phyloP scores from a whole-genome alignment of 306 rosid species.

The Prunus campanulata region DNA sequence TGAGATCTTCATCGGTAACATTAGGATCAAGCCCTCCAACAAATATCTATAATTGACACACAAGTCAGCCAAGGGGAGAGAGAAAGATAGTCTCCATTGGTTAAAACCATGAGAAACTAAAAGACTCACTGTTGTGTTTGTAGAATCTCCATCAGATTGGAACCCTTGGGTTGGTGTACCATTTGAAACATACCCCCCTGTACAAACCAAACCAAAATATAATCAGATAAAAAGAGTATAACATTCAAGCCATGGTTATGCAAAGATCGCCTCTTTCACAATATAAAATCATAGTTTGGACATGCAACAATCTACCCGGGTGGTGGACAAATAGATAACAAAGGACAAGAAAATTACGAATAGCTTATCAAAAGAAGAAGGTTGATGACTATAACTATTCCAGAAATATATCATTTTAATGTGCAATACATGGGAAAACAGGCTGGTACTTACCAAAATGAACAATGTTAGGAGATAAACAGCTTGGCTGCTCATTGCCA shows the following conservation, averaged over 20 bases:
- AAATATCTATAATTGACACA: slow-evolving; percentile 61
- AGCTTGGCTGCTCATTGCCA: neutral
- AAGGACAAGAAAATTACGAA: neutral
- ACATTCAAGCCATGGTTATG: neutral
- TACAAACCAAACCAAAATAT: slow-evolving; percentile 1
- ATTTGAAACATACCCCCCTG: slow-evolving; percentile 75
- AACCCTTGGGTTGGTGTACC: slow-evolving; percentile 56
- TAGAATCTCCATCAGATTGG: slow-evolving; percentile 75
- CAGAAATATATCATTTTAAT: neutral
- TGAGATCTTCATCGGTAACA: slow-evolving; percentile 91
- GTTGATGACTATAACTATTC: neutral
- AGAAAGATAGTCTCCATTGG: neutral
- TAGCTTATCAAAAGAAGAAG: neutral
- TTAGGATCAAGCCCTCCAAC: slow-evolving; percentile 98
- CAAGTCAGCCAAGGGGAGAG: slow-evolving; percentile 25
- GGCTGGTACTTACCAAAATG: neutral
- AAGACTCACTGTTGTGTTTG: slow-evolving; percentile 86
- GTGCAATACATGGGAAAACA: neutral
- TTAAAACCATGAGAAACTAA: slow-evolving; percentile 14
- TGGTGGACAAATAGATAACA: neutral
- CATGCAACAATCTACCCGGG: neutral
- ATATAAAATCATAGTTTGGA: neutral
- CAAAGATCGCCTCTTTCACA: neutral
- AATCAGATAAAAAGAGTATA: neutral
- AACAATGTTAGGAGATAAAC: neutral